Conservation (phyloP, 805 yeast species). For the Blastobotrys attinorum region DNA sequence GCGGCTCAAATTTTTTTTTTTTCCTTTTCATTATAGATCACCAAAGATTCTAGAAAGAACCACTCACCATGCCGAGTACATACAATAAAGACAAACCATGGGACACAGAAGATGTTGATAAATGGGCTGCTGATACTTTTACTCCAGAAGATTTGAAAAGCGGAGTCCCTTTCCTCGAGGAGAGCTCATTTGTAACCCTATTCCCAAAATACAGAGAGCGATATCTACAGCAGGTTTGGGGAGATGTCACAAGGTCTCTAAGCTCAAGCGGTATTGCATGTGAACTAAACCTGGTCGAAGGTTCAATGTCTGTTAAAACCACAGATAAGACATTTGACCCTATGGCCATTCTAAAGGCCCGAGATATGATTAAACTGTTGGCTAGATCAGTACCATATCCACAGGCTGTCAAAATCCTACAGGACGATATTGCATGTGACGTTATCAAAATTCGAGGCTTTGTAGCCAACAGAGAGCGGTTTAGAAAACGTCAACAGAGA, state of each 20-base stretch:
- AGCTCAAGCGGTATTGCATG: constrained; percentile 70
- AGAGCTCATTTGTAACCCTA: constrained; percentile 86
- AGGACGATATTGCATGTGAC: constrained; percentile 92
- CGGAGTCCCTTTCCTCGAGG: constrained; percentile 90
- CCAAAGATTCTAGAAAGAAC: not conserved
- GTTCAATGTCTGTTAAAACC: constrained; percentile 94
- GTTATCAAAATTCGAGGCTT: constrained; percentile 89
- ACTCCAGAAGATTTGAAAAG: constrained; percentile 81
- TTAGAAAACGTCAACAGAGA: constrained; percentile 92
- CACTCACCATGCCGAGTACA: constrained; percentile 72
- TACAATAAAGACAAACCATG: constrained; percentile 95
- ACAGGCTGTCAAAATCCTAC: constrained; percentile 85
- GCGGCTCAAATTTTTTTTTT: constrained; percentile 1
- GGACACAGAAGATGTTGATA: constrained; percentile 93
- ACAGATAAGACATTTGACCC: constrained; percentile 96
- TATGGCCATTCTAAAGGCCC: constrained; percentile 83
- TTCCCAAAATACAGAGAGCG: constrained; percentile 96
- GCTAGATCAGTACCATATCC: constrained; percentile 97
- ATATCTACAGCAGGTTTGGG: constrained; percentile 85
- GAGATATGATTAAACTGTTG: constrained; percentile 86
- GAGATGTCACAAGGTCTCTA: constrained; percentile 77
- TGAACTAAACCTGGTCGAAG: constrained; percentile 84
- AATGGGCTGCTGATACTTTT: constrained; percentile 87
- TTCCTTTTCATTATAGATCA: not conserved
- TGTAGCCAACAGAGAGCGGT: constrained; percentile 86